phyloP scores from a whole-genome alignment of 306 rosid species.

The Vigna reflexopilosa region DNA sequence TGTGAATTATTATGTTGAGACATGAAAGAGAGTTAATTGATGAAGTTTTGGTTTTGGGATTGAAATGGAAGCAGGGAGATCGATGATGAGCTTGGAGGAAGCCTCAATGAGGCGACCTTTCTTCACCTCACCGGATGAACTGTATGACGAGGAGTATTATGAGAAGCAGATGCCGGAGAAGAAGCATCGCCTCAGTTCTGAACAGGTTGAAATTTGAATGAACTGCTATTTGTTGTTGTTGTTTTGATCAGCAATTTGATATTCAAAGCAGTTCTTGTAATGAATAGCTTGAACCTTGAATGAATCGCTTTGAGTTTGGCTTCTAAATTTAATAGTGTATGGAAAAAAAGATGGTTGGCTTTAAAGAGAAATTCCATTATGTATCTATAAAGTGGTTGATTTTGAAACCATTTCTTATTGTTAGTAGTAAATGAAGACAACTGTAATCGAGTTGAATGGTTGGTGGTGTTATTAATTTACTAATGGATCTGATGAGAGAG shows the following conservation, averaged over 20 bases:
- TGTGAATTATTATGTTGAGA: background rate
- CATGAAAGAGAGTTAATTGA: slow-evolving; percentile 32
- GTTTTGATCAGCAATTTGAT: background rate
- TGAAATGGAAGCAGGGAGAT: slow-evolving; percentile 58
- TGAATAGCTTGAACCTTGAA: background rate
- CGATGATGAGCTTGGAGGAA: slow-evolving; percentile 80
- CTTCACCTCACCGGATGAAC: slow-evolving; percentile 83
- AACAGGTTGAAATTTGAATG: slow-evolving; percentile 66
- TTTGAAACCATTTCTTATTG: slow-evolving; percentile 37
- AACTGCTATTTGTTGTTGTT: slow-evolving; percentile 1
- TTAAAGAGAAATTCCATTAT: slow-evolving; percentile 30
- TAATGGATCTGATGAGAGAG: slow-evolving; percentile 22
- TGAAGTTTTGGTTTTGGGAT: background rate
- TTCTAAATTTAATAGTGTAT: background rate
- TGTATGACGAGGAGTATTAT: slow-evolving; percentile 85
- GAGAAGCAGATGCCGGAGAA: slow-evolving; percentile 95
- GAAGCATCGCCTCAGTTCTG: slow-evolving; percentile 94
- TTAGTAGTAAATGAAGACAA: slow-evolving; percentile 25
- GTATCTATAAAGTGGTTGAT: slow-evolving; percentile 34
- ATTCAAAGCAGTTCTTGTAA: background rate
- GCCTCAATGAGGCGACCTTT: slow-evolving; percentile 77
- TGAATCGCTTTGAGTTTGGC: slow-evolving; percentile 15
- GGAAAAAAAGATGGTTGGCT: slow-evolving; percentile 23
- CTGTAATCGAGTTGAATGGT: slow-evolving; percentile 24
- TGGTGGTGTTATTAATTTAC: slow-evolving; percentile 31